Evolutionary conservation across 495 filamentous ascomycete genomes (phyloP).

Genomic region (Lasiosphaeria miniovina): DNA sequence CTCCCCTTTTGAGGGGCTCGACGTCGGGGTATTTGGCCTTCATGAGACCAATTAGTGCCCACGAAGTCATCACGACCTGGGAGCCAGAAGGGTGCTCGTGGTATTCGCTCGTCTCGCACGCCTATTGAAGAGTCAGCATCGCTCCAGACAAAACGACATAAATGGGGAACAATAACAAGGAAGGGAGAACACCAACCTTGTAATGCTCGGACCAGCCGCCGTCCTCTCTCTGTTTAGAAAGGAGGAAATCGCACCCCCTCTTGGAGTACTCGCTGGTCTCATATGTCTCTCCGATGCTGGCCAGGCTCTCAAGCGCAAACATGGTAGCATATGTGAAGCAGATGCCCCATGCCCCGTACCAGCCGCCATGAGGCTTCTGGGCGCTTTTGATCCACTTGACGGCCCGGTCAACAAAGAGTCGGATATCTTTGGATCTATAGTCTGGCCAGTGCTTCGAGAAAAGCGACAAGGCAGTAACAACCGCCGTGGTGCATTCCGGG

Average conservation of each 20-base stretch:
- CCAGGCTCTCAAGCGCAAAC: conserved; percentile 88
- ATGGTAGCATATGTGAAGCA: conserved; percentile 95
- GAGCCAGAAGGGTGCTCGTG: conserved; percentile 53
- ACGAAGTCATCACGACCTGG: conserved; percentile 91
- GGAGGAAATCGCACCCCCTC: conserved; percentile 78
- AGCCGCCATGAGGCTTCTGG: conserved; percentile 80
- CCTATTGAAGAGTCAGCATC: conserved; percentile 33
- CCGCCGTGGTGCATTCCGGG: conserved; percentile 94
- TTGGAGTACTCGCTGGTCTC: conserved; percentile 65
- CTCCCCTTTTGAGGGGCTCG: conserved; percentile 66
- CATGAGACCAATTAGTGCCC: conserved; percentile 82
- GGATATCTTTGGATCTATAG: conserved; percentile 75
- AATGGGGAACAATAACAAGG: neutral
- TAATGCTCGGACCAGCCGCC: conserved; percentile 98
- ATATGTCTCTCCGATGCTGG: conserved; percentile 78
- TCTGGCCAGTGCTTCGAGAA: conserved; percentile 79
- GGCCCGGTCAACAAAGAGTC: conserved; percentile 63
- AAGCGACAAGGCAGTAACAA: conserved; percentile 80
- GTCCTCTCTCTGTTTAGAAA: conserved; percentile 78
- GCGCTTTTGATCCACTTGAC: conserved; percentile 75
- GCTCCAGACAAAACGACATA: no score
- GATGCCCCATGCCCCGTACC: conserved; percentile 97
- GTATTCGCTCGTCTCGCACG: conserved; percentile 54
- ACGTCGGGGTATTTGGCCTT: conserved; percentile 78
- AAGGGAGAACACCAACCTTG: conserved; percentile 53